Evolutionary conservation across 1,139 yeast genomes (phyloP).

Genomic region (Saccharomycopsis crataegensis): DNA sequence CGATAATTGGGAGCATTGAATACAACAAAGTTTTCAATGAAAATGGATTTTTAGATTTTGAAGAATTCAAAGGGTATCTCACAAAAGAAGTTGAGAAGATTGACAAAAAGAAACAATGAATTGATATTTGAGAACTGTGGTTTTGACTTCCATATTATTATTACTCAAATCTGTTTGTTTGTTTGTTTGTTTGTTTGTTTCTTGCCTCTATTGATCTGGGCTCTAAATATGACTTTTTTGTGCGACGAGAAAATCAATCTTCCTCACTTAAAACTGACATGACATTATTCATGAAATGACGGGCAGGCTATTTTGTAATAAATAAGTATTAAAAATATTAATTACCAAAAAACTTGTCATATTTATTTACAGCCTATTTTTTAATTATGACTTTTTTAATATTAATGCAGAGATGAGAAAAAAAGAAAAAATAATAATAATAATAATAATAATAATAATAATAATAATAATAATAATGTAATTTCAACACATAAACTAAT

Average conservation of each 20-base stretch:
- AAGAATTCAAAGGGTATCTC: conserved; percentile 32
- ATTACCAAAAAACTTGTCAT: too few species aligned
- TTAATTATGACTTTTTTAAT: background rate
- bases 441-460: too few species aligned
- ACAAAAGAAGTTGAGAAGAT: conserved; percentile 27
- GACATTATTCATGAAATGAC: too few species aligned
- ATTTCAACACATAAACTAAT: too few species aligned
- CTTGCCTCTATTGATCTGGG: background rate
- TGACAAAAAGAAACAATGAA: conserved; percentile 5
- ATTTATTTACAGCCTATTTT: too few species aligned
- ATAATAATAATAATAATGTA: too few species aligned
- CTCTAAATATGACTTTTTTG: background rate
- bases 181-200: background rate
- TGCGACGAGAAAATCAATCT: too few species aligned
- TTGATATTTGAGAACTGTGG: too few species aligned
- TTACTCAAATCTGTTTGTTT: background rate
- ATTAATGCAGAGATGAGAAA: background rate
- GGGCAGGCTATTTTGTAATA: too few species aligned
- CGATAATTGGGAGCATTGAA: conserved; percentile 27
- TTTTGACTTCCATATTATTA: background rate
- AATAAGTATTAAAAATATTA: too few species aligned
- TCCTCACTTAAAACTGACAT: too few species aligned
- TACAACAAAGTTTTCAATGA: conserved; percentile 42
- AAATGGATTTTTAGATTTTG: conserved; percentile 40
- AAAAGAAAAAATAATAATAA: too few species aligned